Conservation (phyloP, 345 rosid species). For the Linum trigynum region DNA sequence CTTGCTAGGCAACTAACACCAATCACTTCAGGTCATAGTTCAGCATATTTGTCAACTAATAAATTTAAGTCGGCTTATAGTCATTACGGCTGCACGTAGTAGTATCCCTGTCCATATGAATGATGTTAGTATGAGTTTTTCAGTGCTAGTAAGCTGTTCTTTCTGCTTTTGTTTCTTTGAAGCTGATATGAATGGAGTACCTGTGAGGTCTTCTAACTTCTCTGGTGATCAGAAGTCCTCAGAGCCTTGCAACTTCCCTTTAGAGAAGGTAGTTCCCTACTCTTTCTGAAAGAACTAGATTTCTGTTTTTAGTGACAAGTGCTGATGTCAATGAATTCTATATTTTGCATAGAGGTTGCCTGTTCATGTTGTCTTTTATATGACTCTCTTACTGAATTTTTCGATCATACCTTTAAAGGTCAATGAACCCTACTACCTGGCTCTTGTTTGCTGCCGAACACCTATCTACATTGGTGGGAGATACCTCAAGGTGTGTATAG, state of each 20-base stretch:
- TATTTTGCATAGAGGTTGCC: not conserved
- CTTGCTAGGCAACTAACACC: not conserved
- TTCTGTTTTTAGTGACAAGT: not conserved
- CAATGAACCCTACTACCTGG: constrained; percentile 60
- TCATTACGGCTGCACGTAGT: not conserved
- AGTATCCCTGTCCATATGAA: constrained; percentile 6
- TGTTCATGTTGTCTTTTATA: not conserved
- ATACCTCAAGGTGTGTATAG: constrained; percentile 63
- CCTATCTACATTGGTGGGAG: constrained; percentile 81
- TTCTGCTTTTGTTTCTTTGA: constrained; percentile 11
- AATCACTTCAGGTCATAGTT: not conserved
- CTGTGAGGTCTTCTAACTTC: constrained; percentile 14
- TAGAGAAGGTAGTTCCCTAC: constrained; percentile 31
- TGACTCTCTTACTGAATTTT: constrained; percentile 6
- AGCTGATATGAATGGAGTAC: constrained; percentile 12
- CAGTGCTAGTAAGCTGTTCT: not conserved
- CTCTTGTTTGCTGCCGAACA: constrained; percentile 46
- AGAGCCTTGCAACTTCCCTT: constrained; percentile 15
- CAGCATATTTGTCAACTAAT: too few relatives aligned
- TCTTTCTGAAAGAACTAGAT: not conserved
- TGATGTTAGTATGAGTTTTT: constrained; percentile 10
- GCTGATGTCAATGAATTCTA: not conserved
- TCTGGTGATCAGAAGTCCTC: constrained; percentile 26
- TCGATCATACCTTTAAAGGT: constrained; percentile 28
- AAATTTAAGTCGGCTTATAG: not conserved